phyloP scores from a whole-genome alignment of 768 basidiomycete genomes.

The Panaeolus cyanescens region DNA sequence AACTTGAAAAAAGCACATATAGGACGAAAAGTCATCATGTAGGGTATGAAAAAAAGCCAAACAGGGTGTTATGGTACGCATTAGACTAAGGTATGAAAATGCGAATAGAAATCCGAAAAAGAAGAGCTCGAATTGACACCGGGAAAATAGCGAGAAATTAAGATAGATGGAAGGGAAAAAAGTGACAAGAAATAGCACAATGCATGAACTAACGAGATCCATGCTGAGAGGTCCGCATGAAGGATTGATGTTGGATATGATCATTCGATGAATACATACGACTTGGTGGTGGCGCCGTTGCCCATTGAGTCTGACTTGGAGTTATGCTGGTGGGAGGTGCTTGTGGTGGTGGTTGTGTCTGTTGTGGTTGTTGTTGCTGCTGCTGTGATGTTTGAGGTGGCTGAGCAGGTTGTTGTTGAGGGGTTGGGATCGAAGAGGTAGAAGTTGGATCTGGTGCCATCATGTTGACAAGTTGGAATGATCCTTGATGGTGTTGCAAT shows the following conservation, averaged over 20 bases:
- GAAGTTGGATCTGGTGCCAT: constrained; percentile 27
- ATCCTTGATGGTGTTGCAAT: constrained; percentile 48
- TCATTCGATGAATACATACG: constrained; percentile 26
- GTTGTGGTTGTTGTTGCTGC: constrained; percentile 8
- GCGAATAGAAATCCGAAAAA: background rate
- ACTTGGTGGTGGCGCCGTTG: constrained; percentile 19
- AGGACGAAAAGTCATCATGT: background rate
- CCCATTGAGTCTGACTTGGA: constrained; percentile 2
- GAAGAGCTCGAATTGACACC: background rate
- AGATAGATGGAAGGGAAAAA: constrained; percentile 3
- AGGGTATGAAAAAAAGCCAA: background rate
- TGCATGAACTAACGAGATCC: constrained; percentile 9
- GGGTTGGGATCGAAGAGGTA: constrained; percentile 5
- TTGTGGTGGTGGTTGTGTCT: constrained; percentile 9
- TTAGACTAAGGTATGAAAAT: background rate
- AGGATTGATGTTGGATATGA: constrained; percentile 45
- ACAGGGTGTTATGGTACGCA: background rate
- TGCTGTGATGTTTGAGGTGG: constrained; percentile 4
- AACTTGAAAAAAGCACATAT: background rate
- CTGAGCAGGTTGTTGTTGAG: constrained; percentile 1
- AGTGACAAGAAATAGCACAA: constrained; percentile 23
- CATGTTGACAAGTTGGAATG: constrained; percentile 56
- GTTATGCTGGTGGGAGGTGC: constrained; percentile 5
- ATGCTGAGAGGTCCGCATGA: constrained; percentile 45
- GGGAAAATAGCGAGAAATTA: background rate